phyloP scores from a whole-genome alignment of 2,329 filamentous ascomycete species.

The Tolypocladium inflatum region DNA sequence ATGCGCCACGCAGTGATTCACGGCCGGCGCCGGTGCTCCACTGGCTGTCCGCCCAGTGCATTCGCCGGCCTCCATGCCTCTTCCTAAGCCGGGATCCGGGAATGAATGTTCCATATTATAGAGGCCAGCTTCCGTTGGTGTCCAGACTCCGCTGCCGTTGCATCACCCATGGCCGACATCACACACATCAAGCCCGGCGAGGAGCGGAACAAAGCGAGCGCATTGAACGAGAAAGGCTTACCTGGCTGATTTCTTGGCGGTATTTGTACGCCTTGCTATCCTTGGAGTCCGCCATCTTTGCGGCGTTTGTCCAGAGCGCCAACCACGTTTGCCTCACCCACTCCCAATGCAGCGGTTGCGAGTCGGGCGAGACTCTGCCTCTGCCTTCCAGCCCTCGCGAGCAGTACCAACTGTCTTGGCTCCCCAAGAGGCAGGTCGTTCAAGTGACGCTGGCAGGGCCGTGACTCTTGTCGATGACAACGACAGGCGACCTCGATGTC shows the following conservation, averaged over 20 bases:
- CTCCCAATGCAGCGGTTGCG: neutral
- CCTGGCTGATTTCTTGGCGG: constrained; percentile 96
- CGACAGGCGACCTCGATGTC: neutral
- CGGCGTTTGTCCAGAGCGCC: neutral
- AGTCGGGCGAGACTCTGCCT: neutral
- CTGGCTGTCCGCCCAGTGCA: neutral
- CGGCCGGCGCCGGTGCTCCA: neutral
- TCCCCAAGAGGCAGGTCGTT: neutral
- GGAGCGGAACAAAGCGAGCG: neutral
- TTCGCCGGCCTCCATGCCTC: neutral
- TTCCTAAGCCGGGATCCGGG: neutral
- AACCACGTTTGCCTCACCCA: neutral
- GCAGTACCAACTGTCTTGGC: neutral
- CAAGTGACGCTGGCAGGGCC: neutral
- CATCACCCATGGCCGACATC: neutral
- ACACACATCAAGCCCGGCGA: neutral
- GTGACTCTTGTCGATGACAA: neutral
- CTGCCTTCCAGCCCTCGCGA: neutral
- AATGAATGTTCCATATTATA: neutral
- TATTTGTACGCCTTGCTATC: constrained; percentile 65
- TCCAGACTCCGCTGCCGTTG: neutral
- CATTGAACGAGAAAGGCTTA: constrained; percentile 21
- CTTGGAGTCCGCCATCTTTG: constrained; percentile 52
- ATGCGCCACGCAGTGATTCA: neutral
- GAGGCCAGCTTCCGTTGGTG: neutral